Base-by-base conservation (phyloP, 208 protist species). In the Trichomonas vaginalis region DNA sequence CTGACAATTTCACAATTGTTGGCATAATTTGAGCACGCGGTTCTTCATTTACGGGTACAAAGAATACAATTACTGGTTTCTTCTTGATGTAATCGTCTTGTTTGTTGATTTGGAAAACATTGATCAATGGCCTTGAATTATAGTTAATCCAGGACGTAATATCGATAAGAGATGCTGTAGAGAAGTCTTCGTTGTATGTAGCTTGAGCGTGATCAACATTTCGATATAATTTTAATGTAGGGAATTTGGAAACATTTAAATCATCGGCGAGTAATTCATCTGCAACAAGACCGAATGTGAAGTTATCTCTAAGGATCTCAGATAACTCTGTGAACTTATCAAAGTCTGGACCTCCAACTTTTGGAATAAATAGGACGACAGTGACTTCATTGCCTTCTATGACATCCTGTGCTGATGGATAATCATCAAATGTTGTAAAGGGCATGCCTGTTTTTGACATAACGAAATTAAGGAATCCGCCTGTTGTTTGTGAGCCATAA, bases 391-490 rank as follows among this genome's bases (percentile, higher is more conserved):
- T 92, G 15, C 40, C 42, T 51, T 92, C 86, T 39, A 92, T 92
- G 39, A 92, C 42, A 39, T 92, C 86, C 37, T 92, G 86, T 27
- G 86, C 86, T 35, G 46, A 35, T 39, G 86, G 17, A 15, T 92
- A 92, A 39, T 92, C 86, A 51, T 92, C 86, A 39, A 92, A 92
- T 51, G 86, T 92, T 8, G 45, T 51, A 32, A 92, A 92, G n/a
- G 86, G 45, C 17, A 92, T 92, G 6, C 86, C 86, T 39, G 86
- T 92, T 56, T 45, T 23, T 17, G 86, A 56, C 86, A 92, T 92
- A 35, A 45, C 86, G n/a, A 92, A 92, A 51, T 92, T 51, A 12
- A 42, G 2, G 27, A 92, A 48, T 10, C 35, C 86, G 17, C 45
- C 42, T 0, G 86, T 92, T 35, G 86, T 51, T 21, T 42, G 45